Evolutionary conservation across 805 yeast genomes (phyloP).

Genomic region (Diddensiella caesifluorescens): DNA sequence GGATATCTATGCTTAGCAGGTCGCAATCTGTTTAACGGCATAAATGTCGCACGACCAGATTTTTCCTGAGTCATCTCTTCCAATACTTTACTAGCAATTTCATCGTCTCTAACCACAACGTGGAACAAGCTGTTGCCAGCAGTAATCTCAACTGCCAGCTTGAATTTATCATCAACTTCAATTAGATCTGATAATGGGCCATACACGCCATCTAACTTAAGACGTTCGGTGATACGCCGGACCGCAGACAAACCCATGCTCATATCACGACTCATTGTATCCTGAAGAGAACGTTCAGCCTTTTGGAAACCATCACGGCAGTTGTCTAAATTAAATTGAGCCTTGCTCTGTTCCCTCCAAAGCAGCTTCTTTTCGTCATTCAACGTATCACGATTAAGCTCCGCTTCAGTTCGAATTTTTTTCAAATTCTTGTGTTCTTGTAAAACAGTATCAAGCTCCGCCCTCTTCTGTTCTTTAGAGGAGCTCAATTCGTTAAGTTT

Average conservation of each 20-base stretch:
- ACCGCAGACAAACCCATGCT: constrained; percentile 61
- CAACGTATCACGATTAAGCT: constrained; percentile 30
- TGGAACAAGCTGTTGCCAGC: constrained; percentile 86
- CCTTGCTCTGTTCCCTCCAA: constrained; percentile 76
- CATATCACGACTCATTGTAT: constrained; percentile 38
- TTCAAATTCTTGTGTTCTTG: constrained; percentile 14
- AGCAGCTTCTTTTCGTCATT: constrained; percentile 63
- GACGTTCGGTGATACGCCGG: constrained; percentile 50
- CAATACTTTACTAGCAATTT: constrained; percentile 74
- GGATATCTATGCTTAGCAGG: constrained; percentile 49
- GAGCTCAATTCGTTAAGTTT: constrained; percentile 17
- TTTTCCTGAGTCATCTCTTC: constrained; percentile 63
- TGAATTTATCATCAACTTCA: constrained; percentile 73
- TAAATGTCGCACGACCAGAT: constrained; percentile 83
- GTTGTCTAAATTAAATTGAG: constrained; percentile 51
- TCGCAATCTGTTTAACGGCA: constrained; percentile 73
- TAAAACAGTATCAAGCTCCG: constrained; percentile 22
- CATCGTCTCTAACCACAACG: constrained; percentile 83
- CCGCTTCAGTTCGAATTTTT: constrained; percentile 17
- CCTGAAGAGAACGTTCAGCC: constrained; percentile 57
- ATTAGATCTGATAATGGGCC: constrained; percentile 87
- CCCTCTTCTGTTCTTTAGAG: constrained; percentile 17
- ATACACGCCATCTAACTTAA: constrained; percentile 53
- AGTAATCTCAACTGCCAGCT: constrained; percentile 79
- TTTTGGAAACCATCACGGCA: constrained; percentile 48